Percentiles rank a stretch among this genome's conserved stretches.
These are phyloP conservation scores for Pseudocercospora crystallina DNA, from an alignment of 2,329 filamentous ascomycete genomes.

Conservation along the genomic window DNA sequence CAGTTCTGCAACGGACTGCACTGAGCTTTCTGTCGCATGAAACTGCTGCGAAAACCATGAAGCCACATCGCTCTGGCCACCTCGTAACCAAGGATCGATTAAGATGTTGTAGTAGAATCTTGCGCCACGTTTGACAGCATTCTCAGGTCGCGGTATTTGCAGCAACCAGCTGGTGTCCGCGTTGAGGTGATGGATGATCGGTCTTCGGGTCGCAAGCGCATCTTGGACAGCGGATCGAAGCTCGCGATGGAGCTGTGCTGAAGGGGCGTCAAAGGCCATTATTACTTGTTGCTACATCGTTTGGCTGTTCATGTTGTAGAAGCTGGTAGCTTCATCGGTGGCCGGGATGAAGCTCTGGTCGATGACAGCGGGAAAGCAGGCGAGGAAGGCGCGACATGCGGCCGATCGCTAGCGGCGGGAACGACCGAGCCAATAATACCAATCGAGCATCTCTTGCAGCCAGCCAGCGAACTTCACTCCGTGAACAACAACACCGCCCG, in stretches of 20 bases:
- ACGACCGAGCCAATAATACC: too few species aligned
- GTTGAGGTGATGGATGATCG: slow-evolving; percentile 64
- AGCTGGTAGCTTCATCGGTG: not conserved
- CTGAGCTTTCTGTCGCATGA: slow-evolving; percentile 56
- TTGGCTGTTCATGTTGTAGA: not conserved
- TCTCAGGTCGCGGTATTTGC: slow-evolving; percentile 59
- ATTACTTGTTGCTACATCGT: slow-evolving; percentile 13
- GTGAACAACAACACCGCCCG: too few species aligned
- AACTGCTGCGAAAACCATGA: slow-evolving; percentile 66
- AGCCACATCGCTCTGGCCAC: slow-evolving; percentile 63
- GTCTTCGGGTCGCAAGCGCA: slow-evolving; percentile 45
- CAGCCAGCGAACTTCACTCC: too few species aligned
- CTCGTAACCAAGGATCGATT: slow-evolving; percentile 65
- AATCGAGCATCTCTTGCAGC: too few species aligned
- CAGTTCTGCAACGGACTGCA: slow-evolving; percentile 57
- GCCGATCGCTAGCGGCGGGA: too few species aligned
- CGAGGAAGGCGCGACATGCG: too few species aligned
- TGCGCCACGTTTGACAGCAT: slow-evolving; percentile 42
- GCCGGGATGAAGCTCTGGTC: too few species aligned
- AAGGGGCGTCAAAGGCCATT: slow-evolving; percentile 30
- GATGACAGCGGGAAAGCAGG: too few species aligned
- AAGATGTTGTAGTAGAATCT: slow-evolving; percentile 63
- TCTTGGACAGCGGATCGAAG: slow-evolving; percentile 42
- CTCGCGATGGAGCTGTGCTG: slow-evolving; percentile 44
- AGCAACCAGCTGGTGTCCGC: slow-evolving; percentile 67